phyloP scores from a whole-genome alignment of 495 filamentous ascomycete genomes.

The Penicillium arizonense region DNA sequence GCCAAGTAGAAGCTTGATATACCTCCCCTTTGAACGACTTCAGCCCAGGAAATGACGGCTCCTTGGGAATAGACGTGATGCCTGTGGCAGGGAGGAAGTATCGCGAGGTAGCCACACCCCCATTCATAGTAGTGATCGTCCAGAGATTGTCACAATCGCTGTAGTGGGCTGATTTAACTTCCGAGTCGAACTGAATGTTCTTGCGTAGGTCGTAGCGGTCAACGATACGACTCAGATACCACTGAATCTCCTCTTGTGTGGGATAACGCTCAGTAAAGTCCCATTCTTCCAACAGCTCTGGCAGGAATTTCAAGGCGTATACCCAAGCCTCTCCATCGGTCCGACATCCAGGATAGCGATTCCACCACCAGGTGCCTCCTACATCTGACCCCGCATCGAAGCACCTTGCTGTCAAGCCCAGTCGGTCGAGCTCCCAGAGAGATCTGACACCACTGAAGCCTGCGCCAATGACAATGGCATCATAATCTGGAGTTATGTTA shows the following conservation, averaged over 20 bases:
- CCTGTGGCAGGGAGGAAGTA: conserved; percentile 21
- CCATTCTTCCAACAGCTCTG: conserved; percentile 27
- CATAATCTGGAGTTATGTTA: too few relatives aligned
- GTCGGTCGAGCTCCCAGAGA: too few relatives aligned
- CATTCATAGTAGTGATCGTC: neutral
- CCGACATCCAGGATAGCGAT: too few relatives aligned
- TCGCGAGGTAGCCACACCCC: conserved; percentile 5
- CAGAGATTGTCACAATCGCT: conserved; percentile 15
- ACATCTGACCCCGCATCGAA: too few relatives aligned
- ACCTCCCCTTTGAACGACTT: conserved; percentile 17
- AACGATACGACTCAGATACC: conserved; percentile 22
- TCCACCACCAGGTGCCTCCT: too few relatives aligned
- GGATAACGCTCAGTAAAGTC: conserved; percentile 28
- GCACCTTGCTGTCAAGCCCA: too few relatives aligned
- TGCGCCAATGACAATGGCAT: neutral
- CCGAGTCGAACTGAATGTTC: conserved; percentile 23
- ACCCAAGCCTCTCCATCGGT: conserved; percentile 19
- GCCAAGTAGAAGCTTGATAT: conserved; percentile 25
- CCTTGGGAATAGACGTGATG: conserved; percentile 11
- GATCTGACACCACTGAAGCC: neutral
- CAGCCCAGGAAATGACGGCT: conserved; percentile 29
- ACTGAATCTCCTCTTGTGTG: conserved; percentile 23
- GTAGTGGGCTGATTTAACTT: conserved; percentile 15
- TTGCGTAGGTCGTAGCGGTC: conserved; percentile 17
- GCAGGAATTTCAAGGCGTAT: conserved; percentile 20